phyloP scores from a whole-genome alignment of 2,329 filamentous ascomycete species.

The Fusarium papillatum region DNA sequence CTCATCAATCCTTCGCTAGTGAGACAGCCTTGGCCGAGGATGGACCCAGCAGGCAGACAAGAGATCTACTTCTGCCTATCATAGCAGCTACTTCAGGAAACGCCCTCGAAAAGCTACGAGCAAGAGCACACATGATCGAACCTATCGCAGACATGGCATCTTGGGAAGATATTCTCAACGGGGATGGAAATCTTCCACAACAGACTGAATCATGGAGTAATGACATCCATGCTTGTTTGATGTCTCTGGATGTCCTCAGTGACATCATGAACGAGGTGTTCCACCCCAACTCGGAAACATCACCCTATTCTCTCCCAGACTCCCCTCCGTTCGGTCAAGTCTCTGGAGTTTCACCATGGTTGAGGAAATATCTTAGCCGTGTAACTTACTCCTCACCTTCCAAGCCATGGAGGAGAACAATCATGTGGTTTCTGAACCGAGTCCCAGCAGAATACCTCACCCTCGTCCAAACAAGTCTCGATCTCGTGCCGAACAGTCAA shows the following conservation, averaged over 20 bases:
- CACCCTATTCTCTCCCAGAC: background rate
- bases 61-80: constrained; percentile 28
- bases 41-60: constrained; percentile 14
- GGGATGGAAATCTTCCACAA: background rate
- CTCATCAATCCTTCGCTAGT: background rate
- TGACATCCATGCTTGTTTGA: constrained; percentile 24
- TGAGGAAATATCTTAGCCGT: constrained; percentile 33
- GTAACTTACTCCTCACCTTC: constrained; percentile 44
- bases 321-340: constrained; percentile 2
- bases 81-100: constrained; percentile 18
- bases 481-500: constrained; percentile 19
- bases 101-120: constrained; percentile 13
- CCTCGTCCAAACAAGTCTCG: constrained; percentile 50
- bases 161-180: background rate
- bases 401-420: constrained; percentile 49
- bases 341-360: constrained; percentile 30
- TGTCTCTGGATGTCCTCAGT: constrained; percentile 12
- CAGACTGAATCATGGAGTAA: background rate
- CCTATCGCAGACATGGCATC: background rate
- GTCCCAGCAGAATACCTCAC: constrained; percentile 49
- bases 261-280: constrained; percentile 28
- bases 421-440: constrained; percentile 58
- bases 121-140: constrained; percentile 5
- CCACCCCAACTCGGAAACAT: background rate
- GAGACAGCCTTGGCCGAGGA: constrained; percentile 5